phyloP scores from a whole-genome alignment of 305 asterid genomes.

The Plantago rigida region DNA sequence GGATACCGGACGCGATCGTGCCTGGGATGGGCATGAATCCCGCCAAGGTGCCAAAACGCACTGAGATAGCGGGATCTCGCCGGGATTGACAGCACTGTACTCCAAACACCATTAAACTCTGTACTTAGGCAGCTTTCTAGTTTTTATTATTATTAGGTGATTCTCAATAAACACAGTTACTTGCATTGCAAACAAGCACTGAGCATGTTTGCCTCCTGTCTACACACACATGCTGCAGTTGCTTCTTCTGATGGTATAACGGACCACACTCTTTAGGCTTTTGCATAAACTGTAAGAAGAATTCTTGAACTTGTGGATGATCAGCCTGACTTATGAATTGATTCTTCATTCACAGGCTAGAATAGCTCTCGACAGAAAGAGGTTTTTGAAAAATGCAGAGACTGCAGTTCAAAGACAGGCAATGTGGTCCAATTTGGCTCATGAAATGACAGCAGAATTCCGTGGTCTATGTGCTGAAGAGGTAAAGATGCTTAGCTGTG shows the following conservation, averaged over 20 bases:
- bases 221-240: neutral
- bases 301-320: conserved; percentile 1
- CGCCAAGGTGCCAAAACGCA: too few relatives aligned
- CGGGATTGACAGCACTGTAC: too few relatives aligned
- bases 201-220: too few relatives aligned
- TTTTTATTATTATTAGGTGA: too few relatives aligned
- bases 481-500: conserved; percentile 39
- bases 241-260: neutral
- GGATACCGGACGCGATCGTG: too few relatives aligned
- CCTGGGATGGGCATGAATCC: too few relatives aligned
- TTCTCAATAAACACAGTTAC: too few relatives aligned
- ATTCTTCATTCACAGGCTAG: conserved; percentile 57
- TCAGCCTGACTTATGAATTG: conserved; percentile 9
- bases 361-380: conserved; percentile 94
- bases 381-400: conserved; percentile 86
- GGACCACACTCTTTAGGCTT: conserved; percentile 9
- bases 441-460: conserved; percentile 98
- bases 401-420: conserved; percentile 95
- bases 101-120: too few relatives aligned
- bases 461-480: conserved; percentile 98
- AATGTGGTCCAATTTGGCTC: conserved; percentile 95
- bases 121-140: too few relatives aligned
- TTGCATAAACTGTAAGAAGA: conserved; percentile 12
- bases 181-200: too few relatives aligned
- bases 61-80: too few relatives aligned